Base-by-base conservation (phyloP, 805 yeast species). In the Lipomyces chichibuensis region DNA sequence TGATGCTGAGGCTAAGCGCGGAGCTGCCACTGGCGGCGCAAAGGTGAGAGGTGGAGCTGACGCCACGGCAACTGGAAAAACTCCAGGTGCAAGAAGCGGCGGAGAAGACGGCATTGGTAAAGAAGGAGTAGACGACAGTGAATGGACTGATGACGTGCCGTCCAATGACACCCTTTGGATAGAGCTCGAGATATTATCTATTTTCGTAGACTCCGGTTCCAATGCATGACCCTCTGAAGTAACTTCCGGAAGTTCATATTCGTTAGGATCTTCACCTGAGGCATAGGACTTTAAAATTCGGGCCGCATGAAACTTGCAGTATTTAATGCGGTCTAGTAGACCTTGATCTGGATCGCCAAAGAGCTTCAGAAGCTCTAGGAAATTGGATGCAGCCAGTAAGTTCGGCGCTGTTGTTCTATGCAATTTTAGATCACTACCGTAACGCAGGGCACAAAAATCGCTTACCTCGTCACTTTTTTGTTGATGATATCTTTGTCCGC, bases 261-360 rank as follows among this genome's bases (percentile, higher is more conserved):
- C 87, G 75, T 88, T 85, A 4, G 90, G 90, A 72, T 87, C 87
- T 49, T 82, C 81, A 0, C 86, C 87, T 6, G 75, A 75, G 66
- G 80, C 83, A 51, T 80, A 71, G 0, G 85, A 81, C 68, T 80
- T 83, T 62, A 88, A 74, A 33, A 88, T 87, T 51, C 90, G 77
- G 7, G 85, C 82, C 17, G 88, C 84, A 69, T 87, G 89, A 74
- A 80, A 88, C 74, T 88, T 88, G 17, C 90, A 85, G 71, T 84
- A 89, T 73, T 85, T 86, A 58, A 83, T 80, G 73, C 85, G 85
- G 59, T 78, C 77, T 46, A 71, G 62, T 2, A 76, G n/a, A 2
- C 29, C 39, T 43, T 64, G 32, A 56, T 69, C 72, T 3, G 66
- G 62, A 13, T 60, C 66, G 27, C 65, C 63, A 56, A 80, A 85